Evolutionary conservation across 1,284 basidiomycete genomes (phyloP), one percentile per base, ranked within the genome.

Genomic region (Ceratobasidium sp.): DNA sequence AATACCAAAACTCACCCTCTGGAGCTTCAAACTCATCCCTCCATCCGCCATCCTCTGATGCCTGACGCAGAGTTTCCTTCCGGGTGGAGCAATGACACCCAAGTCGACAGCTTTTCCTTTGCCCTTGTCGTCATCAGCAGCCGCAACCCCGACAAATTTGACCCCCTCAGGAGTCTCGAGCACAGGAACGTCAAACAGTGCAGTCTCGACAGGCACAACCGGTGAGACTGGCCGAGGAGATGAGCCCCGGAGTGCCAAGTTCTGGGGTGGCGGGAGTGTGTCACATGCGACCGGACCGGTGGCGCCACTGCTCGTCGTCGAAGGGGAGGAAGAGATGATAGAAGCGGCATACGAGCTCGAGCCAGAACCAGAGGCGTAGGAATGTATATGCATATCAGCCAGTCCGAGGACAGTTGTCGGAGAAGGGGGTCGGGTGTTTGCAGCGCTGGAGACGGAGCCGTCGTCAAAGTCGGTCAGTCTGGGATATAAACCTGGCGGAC

Each of bases 11-110:
- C 89, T 80, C 78, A 96, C 97, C 86, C 93, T 91, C 83, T 99
- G 98, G 16, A 99, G 86, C 84, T 93, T 96, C 76, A 94, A 85
- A 81, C 94, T 98, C 34, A 92, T 95, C 27, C 95, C 95, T 81
- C 98, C 92, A 84, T 99, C 96, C 8, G 98, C 98, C 93, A 98
- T 99, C 62, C 96, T 88, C 84, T 98, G 94, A 83, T 99, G 97
- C 49, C 95, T 84, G 11, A 95, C 89, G 81, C 95, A 97, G 14
- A 97, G 86, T 82, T 94, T 95, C 63, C 91, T 85, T 1, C 86
- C 85, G 1, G 86, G 84, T 24, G 85, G 86, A 11, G 53, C 22
- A 27, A 54, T 14, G 8, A 54, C 53, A 77, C 13, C 79, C 79
- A 27, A 77, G 77, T 3, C 80, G 78, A 51, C 48, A 6, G 16